phyloP scores from a whole-genome alignment of 2,329 filamentous ascomycete species.

The Neopestalotiopsis sp. region DNA sequence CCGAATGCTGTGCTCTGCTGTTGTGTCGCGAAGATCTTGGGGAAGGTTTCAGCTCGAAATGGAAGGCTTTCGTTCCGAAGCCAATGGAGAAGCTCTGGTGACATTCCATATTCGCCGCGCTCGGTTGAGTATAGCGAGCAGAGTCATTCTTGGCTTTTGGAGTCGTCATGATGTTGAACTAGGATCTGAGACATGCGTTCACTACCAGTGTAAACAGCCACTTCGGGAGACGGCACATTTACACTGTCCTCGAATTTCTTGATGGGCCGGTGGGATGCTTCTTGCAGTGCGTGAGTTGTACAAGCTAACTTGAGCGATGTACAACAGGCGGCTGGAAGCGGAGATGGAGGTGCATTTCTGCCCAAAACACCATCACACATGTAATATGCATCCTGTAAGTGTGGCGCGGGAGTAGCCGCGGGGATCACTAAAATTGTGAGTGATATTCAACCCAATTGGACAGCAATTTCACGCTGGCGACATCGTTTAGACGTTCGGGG shows the following conservation, averaged over 20 bases:
- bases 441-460: slow-evolving; percentile 6
- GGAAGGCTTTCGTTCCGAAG: background rate
- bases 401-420: slow-evolving; percentile 5
- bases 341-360: background rate
- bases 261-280: no score
- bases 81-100: background rate
- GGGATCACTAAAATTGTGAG: background rate
- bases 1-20: background rate
- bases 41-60: background rate
- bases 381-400: background rate
- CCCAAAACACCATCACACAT: background rate
- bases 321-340: background rate
- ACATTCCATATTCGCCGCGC: background rate
- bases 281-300: background rate
- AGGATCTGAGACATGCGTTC: background rate
- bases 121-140: background rate
- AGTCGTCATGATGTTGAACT: background rate
- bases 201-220: background rate
- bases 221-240: background rate
- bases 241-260: no score
- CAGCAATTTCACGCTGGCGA: background rate
- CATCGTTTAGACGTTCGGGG: background rate
- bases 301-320: background rate
- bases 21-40: background rate
- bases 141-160: background rate